These are phyloP conservation scores for Striga asiatica DNA, from an alignment of 257 asterid species.

Conservation along the genomic window DNA sequence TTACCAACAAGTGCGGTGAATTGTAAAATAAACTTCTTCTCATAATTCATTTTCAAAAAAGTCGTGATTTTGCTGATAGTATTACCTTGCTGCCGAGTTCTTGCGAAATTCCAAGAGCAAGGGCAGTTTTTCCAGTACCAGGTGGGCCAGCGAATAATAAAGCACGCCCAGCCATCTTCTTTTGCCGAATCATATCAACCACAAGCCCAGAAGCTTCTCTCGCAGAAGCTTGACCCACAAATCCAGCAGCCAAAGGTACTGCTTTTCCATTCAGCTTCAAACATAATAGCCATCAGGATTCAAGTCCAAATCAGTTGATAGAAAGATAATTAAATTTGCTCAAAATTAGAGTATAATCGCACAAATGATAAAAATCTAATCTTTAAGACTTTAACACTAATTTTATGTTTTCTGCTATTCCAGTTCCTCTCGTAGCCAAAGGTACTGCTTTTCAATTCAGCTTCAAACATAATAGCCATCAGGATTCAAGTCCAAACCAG, in stretches of 20 bases:
- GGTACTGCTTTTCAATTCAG: constrained; percentile 72
- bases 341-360: too few relatives aligned
- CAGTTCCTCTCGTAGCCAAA: constrained; percentile 91
- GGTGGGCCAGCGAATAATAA: constrained; percentile 93
- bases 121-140: constrained; percentile 96
- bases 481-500: constrained; percentile 12
- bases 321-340: too few relatives aligned
- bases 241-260: constrained; percentile 82
- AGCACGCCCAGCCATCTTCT: constrained; percentile 96
- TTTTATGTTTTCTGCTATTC: too few relatives aligned
- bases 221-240: constrained; percentile 88
- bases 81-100: constrained; percentile 99
- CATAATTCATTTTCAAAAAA: too few relatives aligned
- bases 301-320: constrained; percentile 5
- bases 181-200: constrained; percentile 93
- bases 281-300: constrained; percentile 11
- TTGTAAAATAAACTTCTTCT: too few relatives aligned
- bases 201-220: constrained; percentile 93
- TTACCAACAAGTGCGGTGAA: too few relatives aligned
- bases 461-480: constrained; percentile 27
- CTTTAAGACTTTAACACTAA: too few relatives aligned
- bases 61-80: too few relatives aligned
- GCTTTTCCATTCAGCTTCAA: constrained; percentile 81
- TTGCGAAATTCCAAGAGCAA: constrained; percentile 86
- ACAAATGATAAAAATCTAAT: too few relatives aligned